Evolutionary conservation across 2,329 filamentous ascomycete species (phyloP).

Genomic region (Xylariaceae sp.): DNA sequence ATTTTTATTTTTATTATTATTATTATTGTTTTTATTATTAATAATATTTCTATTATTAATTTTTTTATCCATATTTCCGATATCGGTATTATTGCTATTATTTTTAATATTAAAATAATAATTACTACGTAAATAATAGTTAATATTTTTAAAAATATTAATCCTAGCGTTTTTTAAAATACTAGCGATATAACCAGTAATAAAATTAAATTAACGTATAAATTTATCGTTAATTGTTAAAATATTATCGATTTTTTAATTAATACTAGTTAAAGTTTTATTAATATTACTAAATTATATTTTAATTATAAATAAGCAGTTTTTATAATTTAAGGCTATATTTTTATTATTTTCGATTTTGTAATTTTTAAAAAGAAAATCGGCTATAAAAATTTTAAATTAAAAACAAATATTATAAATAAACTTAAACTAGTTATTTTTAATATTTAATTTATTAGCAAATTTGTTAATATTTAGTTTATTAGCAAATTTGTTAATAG

Average conservation of each 20-base stretch:
- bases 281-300: not conserved
- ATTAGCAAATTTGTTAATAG: too few relatives aligned
- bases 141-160: not conserved
- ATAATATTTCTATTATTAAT: too few relatives aligned
- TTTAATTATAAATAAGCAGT: not conserved
- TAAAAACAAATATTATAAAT: not conserved
- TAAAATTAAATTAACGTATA: not conserved
- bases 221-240: not conserved
- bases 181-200: not conserved
- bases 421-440: too few relatives aligned
- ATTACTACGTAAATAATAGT: too few relatives aligned
- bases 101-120: not conserved
- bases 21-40: not conserved
- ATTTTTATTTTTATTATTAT: not conserved
- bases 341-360: not conserved
- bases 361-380: not conserved
- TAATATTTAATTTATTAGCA: too few relatives aligned
- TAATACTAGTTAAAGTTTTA: not conserved
- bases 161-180: not conserved
- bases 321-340: not conserved
- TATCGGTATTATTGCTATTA: not conserved
- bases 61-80: too few relatives aligned
- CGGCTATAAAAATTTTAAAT: not conserved
- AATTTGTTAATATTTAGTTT: too few relatives aligned
- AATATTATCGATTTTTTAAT: not conserved